A percentile compares a stretch with the other conserved stretches of the same genome.
These are phyloP conservation scores for Penicillium subrubescens DNA, from an alignment of 495 filamentous ascomycete genomes.

Conservation along the genomic window DNA sequence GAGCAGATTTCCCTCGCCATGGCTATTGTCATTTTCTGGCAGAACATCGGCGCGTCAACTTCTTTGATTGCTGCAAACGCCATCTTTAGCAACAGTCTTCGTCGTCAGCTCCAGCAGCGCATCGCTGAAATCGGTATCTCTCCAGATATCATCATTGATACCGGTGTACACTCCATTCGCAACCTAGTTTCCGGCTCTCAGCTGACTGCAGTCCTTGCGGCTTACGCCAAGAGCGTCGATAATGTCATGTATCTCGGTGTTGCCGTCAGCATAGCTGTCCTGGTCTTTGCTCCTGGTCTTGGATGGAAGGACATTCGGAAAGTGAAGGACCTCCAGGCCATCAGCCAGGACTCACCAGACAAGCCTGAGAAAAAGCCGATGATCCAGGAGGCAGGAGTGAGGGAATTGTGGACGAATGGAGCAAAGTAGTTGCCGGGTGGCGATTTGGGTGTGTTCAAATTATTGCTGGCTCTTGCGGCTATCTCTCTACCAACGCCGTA, in stretches of 20 bases:
- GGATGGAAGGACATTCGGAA: slow-evolving; percentile 30
- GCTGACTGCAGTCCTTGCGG: slow-evolving; percentile 54
- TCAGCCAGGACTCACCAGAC: not conserved
- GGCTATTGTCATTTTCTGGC: slow-evolving; percentile 60
- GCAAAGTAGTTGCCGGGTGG: not conserved
- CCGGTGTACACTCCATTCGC: slow-evolving; percentile 56
- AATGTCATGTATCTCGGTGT: slow-evolving; percentile 22
- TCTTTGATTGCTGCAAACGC: slow-evolving; percentile 69
- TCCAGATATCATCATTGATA: slow-evolving; percentile 35
- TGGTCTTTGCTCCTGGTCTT: slow-evolving; percentile 23
- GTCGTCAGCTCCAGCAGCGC: slow-evolving; percentile 47
- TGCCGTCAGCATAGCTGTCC: slow-evolving; percentile 7
- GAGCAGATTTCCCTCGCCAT: slow-evolving; percentile 63
- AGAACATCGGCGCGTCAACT: slow-evolving; percentile 63
- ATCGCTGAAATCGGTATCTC: slow-evolving; percentile 39
- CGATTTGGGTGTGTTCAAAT: not conserved
- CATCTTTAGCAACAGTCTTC: slow-evolving; percentile 66
- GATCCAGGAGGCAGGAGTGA: not conserved
- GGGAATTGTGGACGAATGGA: not conserved
- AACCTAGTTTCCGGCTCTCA: slow-evolving; percentile 39
- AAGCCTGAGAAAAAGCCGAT: not conserved
- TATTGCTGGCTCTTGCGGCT: not conserved
- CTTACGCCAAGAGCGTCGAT: slow-evolving; percentile 56
- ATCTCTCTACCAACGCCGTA: not conserved
- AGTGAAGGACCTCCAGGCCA: not conserved